A percentile compares a stretch with the other conserved stretches of the same genome.
Conservation (phyloP, 2,329 filamentous ascomycete genomes). For the Pseudocercospora fijiensis region DNA sequence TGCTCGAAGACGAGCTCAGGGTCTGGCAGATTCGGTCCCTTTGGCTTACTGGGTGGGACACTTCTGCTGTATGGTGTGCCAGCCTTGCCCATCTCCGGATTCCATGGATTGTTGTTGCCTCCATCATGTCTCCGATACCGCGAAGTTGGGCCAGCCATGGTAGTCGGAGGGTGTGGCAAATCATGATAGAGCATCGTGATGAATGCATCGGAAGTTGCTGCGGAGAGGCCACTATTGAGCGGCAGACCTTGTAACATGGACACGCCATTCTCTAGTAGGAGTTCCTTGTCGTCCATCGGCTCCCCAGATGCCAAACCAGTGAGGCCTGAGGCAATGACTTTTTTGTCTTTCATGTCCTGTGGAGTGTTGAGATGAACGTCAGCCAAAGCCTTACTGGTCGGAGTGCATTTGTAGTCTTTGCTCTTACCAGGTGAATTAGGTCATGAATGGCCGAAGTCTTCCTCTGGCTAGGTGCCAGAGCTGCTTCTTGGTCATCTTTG, state of each 20-base stretch:
- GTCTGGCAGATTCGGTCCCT: conserved; percentile 52
- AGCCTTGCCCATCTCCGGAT: conserved; percentile 55
- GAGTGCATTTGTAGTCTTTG: neutral
- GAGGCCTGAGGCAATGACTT: conserved; percentile 43
- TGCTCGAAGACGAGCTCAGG: conserved; percentile 51
- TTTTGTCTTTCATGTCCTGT: conserved; percentile 5
- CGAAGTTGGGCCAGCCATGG: conserved; percentile 48
- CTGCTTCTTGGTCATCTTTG: conserved; percentile 43
- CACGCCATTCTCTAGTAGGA: conserved; percentile 53
- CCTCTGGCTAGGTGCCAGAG: conserved; percentile 28
- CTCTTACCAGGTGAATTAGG: conserved; percentile 5
- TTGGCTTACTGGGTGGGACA: conserved; percentile 49
- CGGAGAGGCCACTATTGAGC: conserved; percentile 50
- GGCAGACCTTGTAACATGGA: conserved; percentile 54
- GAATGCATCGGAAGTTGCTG: conserved; percentile 52
- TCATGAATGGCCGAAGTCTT: conserved; percentile 30
- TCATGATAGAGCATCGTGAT: conserved; percentile 56
- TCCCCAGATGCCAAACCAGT: conserved; percentile 47
- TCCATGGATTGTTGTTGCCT: conserved; percentile 46
- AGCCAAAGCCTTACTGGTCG: neutral
- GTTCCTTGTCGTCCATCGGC: conserved; percentile 50
- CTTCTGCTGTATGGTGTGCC: conserved; percentile 49
- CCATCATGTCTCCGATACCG: conserved; percentile 49
- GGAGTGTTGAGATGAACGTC: neutral
- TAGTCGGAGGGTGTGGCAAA: conserved; percentile 52